Evolutionary conservation across 2,329 filamentous ascomycete species (phyloP).

Genomic region (Aureobasidium namibiae): DNA sequence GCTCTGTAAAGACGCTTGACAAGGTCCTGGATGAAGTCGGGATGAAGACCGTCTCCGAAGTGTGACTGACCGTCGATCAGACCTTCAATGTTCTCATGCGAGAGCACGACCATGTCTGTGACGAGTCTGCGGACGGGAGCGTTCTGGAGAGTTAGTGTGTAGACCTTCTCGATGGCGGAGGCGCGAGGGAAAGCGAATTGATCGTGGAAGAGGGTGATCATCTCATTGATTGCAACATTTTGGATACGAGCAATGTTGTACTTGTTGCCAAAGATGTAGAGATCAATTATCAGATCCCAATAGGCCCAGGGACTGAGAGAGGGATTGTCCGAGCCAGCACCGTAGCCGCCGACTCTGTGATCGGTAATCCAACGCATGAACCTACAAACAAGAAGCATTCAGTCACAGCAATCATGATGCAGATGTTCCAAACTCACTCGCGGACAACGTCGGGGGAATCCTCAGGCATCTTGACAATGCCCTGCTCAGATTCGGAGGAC

Average conservation of each 20-base stretch:
- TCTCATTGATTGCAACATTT: conserved; percentile 2
- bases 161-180: neutral
- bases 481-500: neutral
- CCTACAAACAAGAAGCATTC: neutral
- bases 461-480: neutral
- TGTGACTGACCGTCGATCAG: neutral
- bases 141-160: neutral
- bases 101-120: neutral
- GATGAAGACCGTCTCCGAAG: neutral
- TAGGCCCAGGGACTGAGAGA: neutral
- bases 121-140: neutral
- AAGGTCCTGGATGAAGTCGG: neutral
- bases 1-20: neutral
- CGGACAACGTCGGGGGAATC: neutral
- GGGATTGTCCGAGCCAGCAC: neutral
- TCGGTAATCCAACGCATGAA: conserved; percentile 4
- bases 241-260: neutral
- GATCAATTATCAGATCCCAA: neutral
- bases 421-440: neutral
- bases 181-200: neutral
- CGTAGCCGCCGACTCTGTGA: neutral
- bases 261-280: conserved; percentile 2
- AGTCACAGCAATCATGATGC: neutral
- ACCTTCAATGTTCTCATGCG: neutral
- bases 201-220: neutral